Conservation (phyloP, 1,139 yeast species). For the Candida sanyaensis region DNA sequence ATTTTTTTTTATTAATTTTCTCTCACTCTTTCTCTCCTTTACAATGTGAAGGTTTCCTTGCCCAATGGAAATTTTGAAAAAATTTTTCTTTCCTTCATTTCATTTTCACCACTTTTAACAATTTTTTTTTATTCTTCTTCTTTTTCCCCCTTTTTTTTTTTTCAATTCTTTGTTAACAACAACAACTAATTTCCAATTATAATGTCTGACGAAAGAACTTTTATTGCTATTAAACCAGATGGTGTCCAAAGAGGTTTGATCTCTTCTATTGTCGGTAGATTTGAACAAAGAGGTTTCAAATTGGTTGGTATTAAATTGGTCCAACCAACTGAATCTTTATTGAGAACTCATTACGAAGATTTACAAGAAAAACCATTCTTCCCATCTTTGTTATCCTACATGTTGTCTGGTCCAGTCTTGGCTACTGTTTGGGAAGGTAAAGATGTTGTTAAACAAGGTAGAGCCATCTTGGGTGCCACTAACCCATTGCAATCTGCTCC, state of each 20-base stretch:
- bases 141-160: conserved; percentile 7
- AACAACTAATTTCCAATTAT: conserved; percentile 5
- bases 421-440: conserved; percentile 99
- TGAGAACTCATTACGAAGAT: conserved; percentile 95
- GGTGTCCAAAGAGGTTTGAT: conserved; percentile 99
- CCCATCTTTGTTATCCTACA: conserved; percentile 93
- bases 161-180: neutral
- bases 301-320: conserved; percentile 93
- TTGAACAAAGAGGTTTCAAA: conserved; percentile 97
- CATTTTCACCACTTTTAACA: neutral
- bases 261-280: conserved; percentile 87
- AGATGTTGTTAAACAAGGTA: conserved; percentile 98
- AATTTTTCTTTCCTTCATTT: neutral
- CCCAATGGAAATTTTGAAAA: conserved; percentile 2
- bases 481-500: conserved; percentile 97
- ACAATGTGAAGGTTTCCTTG: too few relatives aligned
- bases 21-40: neutral
- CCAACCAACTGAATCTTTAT: conserved; percentile 81
- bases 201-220: conserved; percentile 86
- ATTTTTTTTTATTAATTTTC: neutral
- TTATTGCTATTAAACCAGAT: conserved; percentile 99
- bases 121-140: neutral
- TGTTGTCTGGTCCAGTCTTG: conserved; percentile 97
- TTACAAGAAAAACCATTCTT: conserved; percentile 95
- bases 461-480: conserved; percentile 98